phyloP scores from a whole-genome alignment of 2,329 filamentous ascomycete species.

The Talaromyces atroroseus region DNA sequence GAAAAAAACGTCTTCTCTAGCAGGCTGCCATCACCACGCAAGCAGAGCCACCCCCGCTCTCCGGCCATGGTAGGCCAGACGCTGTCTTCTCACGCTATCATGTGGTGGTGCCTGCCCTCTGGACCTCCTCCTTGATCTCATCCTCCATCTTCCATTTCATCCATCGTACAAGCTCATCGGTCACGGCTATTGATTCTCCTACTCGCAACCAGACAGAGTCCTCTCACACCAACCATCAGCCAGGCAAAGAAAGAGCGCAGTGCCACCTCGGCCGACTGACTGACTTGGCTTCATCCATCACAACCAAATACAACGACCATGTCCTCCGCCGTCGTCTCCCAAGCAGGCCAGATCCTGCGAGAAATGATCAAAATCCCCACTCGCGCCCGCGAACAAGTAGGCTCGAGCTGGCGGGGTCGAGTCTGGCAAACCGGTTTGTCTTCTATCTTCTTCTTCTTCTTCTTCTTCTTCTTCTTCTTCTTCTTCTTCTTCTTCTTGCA shows the following conservation, averaged over 20 bases:
- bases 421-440: constrained; percentile 13
- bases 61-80: no score
- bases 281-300: background rate
- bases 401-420: constrained; percentile 6
- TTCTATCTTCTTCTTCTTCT: background rate
- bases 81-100: no score
- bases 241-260: background rate
- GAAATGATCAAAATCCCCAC: constrained; percentile 14
- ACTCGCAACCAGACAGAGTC: no score
- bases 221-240: no score
- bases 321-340: constrained; percentile 12
- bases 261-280: background rate
- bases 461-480: background rate
- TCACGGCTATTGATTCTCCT: no score
- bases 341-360: constrained; percentile 14
- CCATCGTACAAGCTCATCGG: no score
- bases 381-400: constrained; percentile 12
- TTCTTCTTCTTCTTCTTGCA: background rate
- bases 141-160: no score
- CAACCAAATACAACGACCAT: background rate
- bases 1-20: background rate
- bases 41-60: background rate
- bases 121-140: no score
- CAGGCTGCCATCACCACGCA: background rate
- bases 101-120: no score